phyloP scores from a whole-genome alignment of 768 basidiomycete species.

The Termitomyces sp. region DNA sequence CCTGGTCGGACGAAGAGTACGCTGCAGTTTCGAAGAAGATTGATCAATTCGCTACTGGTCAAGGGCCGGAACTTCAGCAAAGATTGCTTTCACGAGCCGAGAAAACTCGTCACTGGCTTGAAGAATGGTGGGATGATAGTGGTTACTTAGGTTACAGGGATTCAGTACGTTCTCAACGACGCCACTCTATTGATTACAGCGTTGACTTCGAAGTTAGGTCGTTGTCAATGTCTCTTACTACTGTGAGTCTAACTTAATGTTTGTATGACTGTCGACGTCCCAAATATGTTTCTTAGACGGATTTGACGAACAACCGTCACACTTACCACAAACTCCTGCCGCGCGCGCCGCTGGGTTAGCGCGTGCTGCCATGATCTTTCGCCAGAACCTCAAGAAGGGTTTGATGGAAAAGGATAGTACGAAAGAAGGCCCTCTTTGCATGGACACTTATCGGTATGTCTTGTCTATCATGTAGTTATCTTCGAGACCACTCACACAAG shows the following conservation, averaged over 20 bases:
- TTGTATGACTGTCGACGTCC: neutral
- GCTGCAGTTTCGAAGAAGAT: conserved; percentile 53
- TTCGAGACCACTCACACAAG: neutral
- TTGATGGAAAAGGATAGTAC: conserved; percentile 57
- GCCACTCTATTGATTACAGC: neutral
- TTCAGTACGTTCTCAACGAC: conserved; percentile 42
- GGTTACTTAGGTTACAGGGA: conserved; percentile 85
- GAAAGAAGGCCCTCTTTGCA: conserved; percentile 70
- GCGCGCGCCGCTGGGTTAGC: conserved; percentile 69
- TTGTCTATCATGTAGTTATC: neutral
- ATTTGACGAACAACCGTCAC: conserved; percentile 60
- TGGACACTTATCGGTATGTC: conserved; percentile 78
- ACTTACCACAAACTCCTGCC: conserved; percentile 50
- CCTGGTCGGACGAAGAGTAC: conserved; percentile 57
- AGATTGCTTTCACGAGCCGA: conserved; percentile 51
- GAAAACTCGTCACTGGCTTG: conserved; percentile 74
- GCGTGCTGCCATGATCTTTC: conserved; percentile 69
- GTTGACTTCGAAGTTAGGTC: conserved; percentile 33
- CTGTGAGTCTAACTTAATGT: conserved; percentile 42
- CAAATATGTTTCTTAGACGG: conserved; percentile 49
- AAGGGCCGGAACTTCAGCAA: conserved; percentile 55
- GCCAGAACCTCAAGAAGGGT: conserved; percentile 63
- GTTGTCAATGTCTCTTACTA: conserved; percentile 94
- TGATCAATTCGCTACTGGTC: conserved; percentile 49
- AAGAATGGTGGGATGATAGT: conserved; percentile 90